Base-by-base conservation (phyloP, 2,329 filamentous ascomycete genomes). In the Cladosporium velox region DNA sequence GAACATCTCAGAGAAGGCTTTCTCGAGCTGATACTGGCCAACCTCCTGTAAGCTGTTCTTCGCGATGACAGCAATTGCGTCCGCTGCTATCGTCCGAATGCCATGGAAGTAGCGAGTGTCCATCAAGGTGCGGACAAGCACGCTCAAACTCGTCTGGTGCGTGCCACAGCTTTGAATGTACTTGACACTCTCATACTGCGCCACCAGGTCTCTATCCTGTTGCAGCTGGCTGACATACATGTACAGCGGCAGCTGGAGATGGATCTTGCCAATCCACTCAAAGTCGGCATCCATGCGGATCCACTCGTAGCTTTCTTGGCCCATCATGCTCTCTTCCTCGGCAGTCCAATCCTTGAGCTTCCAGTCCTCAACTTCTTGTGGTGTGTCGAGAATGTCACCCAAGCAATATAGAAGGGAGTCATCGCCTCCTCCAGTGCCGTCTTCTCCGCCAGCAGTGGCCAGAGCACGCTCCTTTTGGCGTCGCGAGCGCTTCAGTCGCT, bases 211-310 rank as follows among this genome's bases (percentile, higher is more conserved):
- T 72, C 94, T 87, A 78, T 99, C 95, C 78, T 99, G 95, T 77
- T 99, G 95, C 68, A 99, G 83, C 77, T 99, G 95, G 26, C 95
- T 97, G 66, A 97, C 88, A 76, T 95, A 97, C 96, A 99, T 99
- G 83, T 98, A 98, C 4, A 92, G 88, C 55, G 92, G 92, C 85
- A 97, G 92, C 69, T 89, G 90, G 59, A 90, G 81, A 67, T 90
- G 89, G 78, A 96, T 91, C 71, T 90, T 90, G 78, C 91, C 95
- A 66, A 97, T 89, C 95, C 95, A 99, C 77, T 99, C 95, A 71
- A 98, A 98, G 78, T 99, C 96, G 18, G 94, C 93, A 77, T 99
- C 95, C 80, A 98, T 91, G 24, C 95, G 90, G 72, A 99, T 96
- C 95, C 96, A 99, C 77, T 99, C 95, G 74, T 97, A 99, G 0